Base-by-base conservation (phyloP, 768 basidiomycete species). In the Dentipellis fragilis region DNA sequence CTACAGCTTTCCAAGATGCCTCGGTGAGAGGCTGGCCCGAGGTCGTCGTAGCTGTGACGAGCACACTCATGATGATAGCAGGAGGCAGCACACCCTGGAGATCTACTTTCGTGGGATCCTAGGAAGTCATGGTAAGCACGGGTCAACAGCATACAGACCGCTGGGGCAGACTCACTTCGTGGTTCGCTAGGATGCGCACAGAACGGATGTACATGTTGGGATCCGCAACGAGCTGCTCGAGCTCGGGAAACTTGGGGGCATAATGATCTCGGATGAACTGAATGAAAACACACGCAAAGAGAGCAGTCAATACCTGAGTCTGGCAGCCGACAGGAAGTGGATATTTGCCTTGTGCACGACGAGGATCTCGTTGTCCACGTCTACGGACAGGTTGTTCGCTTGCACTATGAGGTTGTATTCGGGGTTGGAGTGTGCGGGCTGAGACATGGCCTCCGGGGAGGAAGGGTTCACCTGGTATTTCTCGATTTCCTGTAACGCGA, bases 251-350 rank as follows among this genome's bases (percentile, higher is more conserved):
- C 59, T 92, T 89, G 29, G 88, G 79, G 0, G 88, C 82, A 68
- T 98, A 99, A 71, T 97, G 95, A 67, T 99, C 96, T 59, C 96
- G 85, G 65, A 98, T 94, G 77, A 97, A 98, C 89, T 94, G 63
- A 9, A 59, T 35, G 55, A 51, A 58, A 16, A 48, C 57, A 22
- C 52, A 58, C 14, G 48, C 57, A 21, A 56, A 48, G 37, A 57
- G 57, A 56, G 23, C 56, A 29, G 54, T 63, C 56, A 67, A 64
- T 54, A 64, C 48, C 52, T 56, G 34, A 46, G 47, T 10, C 17
- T 23, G 56, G 51, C 10, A 47, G 11, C 1, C 16, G 52, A 59
- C 14, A n/a, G 52, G 23, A 40, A 48, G 36, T 47, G 54, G 14
- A 36, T 23, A 65, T 71, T 59, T 63, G 80, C 93, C 78, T 99